Conservation (phyloP, 2,329 filamentous ascomycete species). For the Aspergillus terreus region DNA sequence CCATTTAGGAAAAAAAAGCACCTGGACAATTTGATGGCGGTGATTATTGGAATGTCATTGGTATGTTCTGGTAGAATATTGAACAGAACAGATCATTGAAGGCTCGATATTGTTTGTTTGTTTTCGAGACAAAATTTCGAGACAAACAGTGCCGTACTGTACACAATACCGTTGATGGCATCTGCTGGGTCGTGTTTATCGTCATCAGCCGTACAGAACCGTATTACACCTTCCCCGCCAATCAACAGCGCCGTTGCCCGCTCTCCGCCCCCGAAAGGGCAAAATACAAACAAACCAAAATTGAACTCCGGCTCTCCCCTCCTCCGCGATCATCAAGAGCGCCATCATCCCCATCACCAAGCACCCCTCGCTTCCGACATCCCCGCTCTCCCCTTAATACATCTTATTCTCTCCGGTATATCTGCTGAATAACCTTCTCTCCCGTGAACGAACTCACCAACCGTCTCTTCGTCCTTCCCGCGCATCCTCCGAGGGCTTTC, state of each 20-base stretch:
- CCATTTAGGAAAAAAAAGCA: not conserved
- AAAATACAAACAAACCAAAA: slow-evolving; percentile 28
- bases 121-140: too few relatives aligned
- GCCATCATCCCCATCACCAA: not conserved
- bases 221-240: too few relatives aligned
- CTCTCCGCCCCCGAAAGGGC: slow-evolving; percentile 19
- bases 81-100: too few relatives aligned
- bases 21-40: too few relatives aligned
- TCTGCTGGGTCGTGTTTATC: too few relatives aligned
- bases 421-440: not conserved
- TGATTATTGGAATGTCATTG: too few relatives aligned
- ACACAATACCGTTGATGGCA: too few relatives aligned
- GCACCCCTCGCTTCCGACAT: not conserved
- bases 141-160: too few relatives aligned
- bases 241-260: too few relatives aligned
- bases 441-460: not conserved
- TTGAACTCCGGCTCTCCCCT: not conserved
- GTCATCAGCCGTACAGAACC: too few relatives aligned
- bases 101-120: too few relatives aligned
- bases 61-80: too few relatives aligned
- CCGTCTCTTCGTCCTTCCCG: not conserved
- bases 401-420: not conserved
- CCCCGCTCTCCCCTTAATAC: not conserved
- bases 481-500: slow-evolving; percentile 13
- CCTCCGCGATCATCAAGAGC: slow-evolving; percentile 1